Conservation (phyloP, 2,329 filamentous ascomycete species). For the Sporothrix sp. region DNA sequence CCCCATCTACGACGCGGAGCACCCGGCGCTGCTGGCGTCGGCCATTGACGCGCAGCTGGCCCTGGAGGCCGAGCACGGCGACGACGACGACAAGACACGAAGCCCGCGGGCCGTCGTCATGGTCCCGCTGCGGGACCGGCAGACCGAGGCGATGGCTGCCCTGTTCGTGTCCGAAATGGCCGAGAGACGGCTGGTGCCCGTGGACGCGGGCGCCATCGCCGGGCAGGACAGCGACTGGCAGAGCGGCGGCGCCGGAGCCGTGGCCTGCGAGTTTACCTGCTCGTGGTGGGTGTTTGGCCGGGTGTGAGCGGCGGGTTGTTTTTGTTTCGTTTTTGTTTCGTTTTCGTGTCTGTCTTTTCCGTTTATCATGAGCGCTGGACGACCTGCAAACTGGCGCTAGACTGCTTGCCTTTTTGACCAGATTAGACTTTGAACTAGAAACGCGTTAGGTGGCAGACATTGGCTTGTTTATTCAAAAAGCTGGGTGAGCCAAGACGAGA, state of each 20-base stretch:
- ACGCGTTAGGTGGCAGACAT: slow-evolving; percentile 3
- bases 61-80: slow-evolving; percentile 36
- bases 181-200: slow-evolving; percentile 41
- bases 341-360: neutral
- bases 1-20: slow-evolving; percentile 74
- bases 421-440: slow-evolving; percentile 3
- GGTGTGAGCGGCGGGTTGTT: neutral
- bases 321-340: neutral
- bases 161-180: slow-evolving; percentile 56
- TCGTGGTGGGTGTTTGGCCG: slow-evolving; percentile 17
- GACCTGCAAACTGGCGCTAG: too few relatives aligned
- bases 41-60: slow-evolving; percentile 61
- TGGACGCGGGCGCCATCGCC: slow-evolving; percentile 52
- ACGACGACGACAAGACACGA: neutral
- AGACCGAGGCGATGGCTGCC: slow-evolving; percentile 48
- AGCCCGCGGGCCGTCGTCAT: slow-evolving; percentile 54
- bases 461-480: too few relatives aligned
- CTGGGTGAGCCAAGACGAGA: too few relatives aligned
- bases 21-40: slow-evolving; percentile 63
- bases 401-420: too few relatives aligned
- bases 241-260: slow-evolving; percentile 29
- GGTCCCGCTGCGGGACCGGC: slow-evolving; percentile 66
- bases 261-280: slow-evolving; percentile 12
- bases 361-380: neutral
- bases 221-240: slow-evolving; percentile 65